Evolutionary conservation across 805 yeast species (phyloP), one percentile per base, ranked within the genome.

Genomic region (Zygoascus bituminiphila): DNA sequence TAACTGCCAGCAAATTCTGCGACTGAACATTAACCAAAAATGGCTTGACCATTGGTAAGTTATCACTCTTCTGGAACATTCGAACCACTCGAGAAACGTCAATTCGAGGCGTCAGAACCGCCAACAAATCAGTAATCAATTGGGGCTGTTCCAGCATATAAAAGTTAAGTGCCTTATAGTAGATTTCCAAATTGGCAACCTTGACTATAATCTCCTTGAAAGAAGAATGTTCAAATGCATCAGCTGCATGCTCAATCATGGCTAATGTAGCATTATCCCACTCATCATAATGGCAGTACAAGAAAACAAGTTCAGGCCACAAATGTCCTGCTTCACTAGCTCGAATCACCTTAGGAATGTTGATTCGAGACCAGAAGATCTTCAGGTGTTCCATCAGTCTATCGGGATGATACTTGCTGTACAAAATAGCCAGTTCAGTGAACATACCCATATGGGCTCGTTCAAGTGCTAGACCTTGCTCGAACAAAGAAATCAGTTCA

Each of bases 391-490:
- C 98, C 88, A 87, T 85, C 48, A 94, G 85, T 69, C 81, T 84
- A 45, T 81, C 85, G 24, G 97, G 96, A 53, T 80, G 78, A 70
- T 89, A 93, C 67, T 89, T 91, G 56, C 94, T 78, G 72, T 91
- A 93, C 58, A 93, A 74, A 43, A 86, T 76, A 20, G 98, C 96
- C 59, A 93, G 76, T 69, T 89, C 97, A 9, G 98, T 93, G 67
- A 93, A 93, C 97, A 93, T 91, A 59, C 98, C 98, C 98, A 93
- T 93, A 65, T 93, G 98, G 35, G 98, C 98, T 67, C 98, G 85
- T 74, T 93, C 98, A 58, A 93, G 76, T 38, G 96, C 94, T 51
- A 93, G 76, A 56, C 98, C 98, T 60, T 88, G 91, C 69, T 93
- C 98, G 61, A 93, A 88, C 61, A 93, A 77, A 15, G 96, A 79